Evolutionary conservation across 1,139 yeast species (phyloP).

Genomic region (Pichia sp.): DNA sequence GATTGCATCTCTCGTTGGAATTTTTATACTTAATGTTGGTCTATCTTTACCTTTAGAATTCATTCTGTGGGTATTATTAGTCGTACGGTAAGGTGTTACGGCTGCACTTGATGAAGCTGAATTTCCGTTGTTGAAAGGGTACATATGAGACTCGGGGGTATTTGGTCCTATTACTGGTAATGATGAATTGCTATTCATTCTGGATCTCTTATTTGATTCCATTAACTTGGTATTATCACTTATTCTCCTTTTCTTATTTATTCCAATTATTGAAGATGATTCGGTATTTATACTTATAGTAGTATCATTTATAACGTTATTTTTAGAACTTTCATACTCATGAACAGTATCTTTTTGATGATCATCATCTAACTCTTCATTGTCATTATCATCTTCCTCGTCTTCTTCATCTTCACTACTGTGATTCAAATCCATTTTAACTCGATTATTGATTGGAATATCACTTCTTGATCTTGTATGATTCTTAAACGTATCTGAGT

Average conservation of each 20-base stretch:
- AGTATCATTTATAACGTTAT: neutral
- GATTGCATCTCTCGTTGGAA: conserved; percentile 22
- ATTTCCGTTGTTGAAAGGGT: neutral
- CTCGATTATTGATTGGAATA: neutral
- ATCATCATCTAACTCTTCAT: conserved; percentile 1
- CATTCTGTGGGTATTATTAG: conserved; percentile 2
- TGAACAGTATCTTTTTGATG: neutral
- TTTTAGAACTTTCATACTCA: neutral
- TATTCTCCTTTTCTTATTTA: neutral
- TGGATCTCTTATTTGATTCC: conserved; percentile 1
- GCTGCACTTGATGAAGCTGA: conserved; percentile 1
- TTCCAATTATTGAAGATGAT: neutral
- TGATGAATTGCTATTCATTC: neutral
- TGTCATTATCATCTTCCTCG: neutral
- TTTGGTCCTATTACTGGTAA: conserved; percentile 1
- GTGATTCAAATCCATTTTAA: neutral
- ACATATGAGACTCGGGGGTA: conserved; percentile 8
- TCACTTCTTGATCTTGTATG: conserved; percentile 6
- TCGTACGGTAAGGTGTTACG: conserved; percentile 11
- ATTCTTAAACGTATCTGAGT: neutral
- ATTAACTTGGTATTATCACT: conserved; percentile 24
- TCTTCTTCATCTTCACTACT: conserved; percentile 2
- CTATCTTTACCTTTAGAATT: conserved; percentile 14
- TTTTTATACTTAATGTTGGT: conserved; percentile 27
- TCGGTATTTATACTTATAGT: neutral